These are phyloP conservation scores for Russula foetens DNA, from an alignment of 768 basidiomycete genomes.

Conservation along the genomic window DNA sequence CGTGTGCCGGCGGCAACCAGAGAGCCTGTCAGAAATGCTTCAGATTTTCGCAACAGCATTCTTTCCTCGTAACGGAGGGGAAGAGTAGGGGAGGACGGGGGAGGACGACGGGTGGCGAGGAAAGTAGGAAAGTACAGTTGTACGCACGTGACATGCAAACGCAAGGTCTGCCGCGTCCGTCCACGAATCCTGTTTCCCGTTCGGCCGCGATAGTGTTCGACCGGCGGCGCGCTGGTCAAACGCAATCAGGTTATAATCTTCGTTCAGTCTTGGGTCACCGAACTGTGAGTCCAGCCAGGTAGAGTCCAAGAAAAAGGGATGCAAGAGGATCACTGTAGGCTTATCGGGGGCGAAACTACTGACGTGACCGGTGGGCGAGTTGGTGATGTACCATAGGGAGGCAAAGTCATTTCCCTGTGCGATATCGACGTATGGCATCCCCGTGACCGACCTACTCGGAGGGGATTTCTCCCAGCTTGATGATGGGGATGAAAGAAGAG, in stretches of 20 bases:
- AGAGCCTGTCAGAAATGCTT: slow-evolving; percentile 15
- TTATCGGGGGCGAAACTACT: slow-evolving; percentile 22
- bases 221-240: slow-evolving; percentile 25
- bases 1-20: slow-evolving; percentile 23
- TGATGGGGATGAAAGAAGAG: background rate
- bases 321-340: slow-evolving; percentile 24
- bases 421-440: slow-evolving; percentile 22
- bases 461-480: background rate
- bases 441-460: background rate
- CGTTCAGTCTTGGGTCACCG: slow-evolving; percentile 23
- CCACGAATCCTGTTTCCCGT: slow-evolving; percentile 24
- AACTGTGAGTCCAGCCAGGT: slow-evolving; percentile 25
- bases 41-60: background rate
- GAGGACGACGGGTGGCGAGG: too few species aligned
- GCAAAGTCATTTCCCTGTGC: slow-evolving; percentile 19
- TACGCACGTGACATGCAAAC: slow-evolving; percentile 19
- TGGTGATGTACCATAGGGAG: slow-evolving; percentile 26
- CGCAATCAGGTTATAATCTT: slow-evolving; percentile 24
- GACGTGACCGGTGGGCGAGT: slow-evolving; percentile 22
- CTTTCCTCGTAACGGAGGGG: background rate
- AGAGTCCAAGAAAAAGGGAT: slow-evolving; percentile 24
- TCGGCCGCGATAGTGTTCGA: slow-evolving; percentile 16
- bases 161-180: slow-evolving; percentile 26
- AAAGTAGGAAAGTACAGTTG: background rate
- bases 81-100: background rate